phyloP scores from a whole-genome alignment of 139 green algal genomes.

The Nannochloris sp. region DNA sequence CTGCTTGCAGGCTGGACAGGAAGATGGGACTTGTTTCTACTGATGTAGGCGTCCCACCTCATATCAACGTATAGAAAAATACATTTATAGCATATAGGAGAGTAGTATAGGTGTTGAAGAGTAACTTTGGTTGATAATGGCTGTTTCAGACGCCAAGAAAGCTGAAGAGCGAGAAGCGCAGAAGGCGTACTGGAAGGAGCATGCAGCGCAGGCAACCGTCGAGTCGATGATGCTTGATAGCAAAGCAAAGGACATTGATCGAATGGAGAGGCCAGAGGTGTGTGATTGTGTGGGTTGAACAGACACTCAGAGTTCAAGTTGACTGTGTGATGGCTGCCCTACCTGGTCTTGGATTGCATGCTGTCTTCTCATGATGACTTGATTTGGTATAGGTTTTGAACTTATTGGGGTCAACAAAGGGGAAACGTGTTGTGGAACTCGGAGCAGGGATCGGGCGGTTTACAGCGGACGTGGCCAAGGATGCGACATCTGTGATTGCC shows the following conservation, averaged over 20 bases:
- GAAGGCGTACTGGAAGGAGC: conserved; percentile 65
- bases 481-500: conserved; percentile 49
- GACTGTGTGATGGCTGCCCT: too few relatives aligned
- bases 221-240: conserved; percentile 88
- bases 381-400: conserved; percentile 49
- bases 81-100: too few relatives aligned
- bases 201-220: conserved; percentile 55
- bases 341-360: too few relatives aligned
- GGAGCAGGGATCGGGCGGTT: conserved; percentile 86
- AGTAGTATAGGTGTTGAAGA: too few relatives aligned
- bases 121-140: too few relatives aligned
- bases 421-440: conserved; percentile 66
- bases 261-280: conserved; percentile 73
- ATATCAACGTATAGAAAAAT: too few relatives aligned
- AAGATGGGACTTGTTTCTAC: neutral
- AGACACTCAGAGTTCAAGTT: neutral
- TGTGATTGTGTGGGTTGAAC: conserved; percentile 2
- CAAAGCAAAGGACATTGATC: conserved; percentile 60
- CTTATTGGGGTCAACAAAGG: conserved; percentile 57
- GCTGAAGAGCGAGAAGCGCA: conserved; percentile 45
- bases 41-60: too few relatives aligned
- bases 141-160: neutral
- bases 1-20: neutral
- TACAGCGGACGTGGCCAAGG: conserved; percentile 56
- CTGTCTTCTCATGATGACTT: too few relatives aligned